Evolutionary conservation across 495 filamentous ascomycete species (phyloP), one percentile per base, ranked within the genome.

Genomic region (Diplogelasinospora grovesii): DNA sequence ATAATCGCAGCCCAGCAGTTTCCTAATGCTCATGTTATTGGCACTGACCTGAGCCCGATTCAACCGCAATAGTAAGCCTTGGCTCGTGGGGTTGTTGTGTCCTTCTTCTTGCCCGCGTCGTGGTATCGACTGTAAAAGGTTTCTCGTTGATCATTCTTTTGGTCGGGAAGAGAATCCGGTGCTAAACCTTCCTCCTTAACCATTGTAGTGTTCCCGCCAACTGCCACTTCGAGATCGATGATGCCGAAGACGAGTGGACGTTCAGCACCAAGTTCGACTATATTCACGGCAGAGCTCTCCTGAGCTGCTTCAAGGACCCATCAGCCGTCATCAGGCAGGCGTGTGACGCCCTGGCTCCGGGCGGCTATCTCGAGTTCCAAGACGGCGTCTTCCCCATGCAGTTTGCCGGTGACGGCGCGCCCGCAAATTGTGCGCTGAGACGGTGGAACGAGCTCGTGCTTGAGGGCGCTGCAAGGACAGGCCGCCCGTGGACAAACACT

Each of bases 221-320:
- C 44, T 57, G 56, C 29, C 46, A 46, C 7, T 72, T 73, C 49
- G 43, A 66, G 32, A 54, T 72, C 35, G 60, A 68, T 41, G 68
- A 75, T 41, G 64, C 63, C 1, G 70, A 75, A 53, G 64, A 72
- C 38, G 44, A 59, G 4, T 75, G 71, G 71, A 35, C 59, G 10
- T 72, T 59, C 46, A 29, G 39, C 14, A 36, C 16, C 24, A 46
- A 41, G 10, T 73, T 73, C 50, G 68, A 73, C 52, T 68, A 63
- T 52, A 64, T 75, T 36, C 70, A 73, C 41, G 56, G 55, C 15
- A 60, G 71, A 8, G 56, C 65, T 20, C 62, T 75, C 36, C 63
- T 73, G 25, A 50, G 55, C 6, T 61, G 71, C 49, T 68, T 66
- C 60, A 52, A 61, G 16, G 61, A 74, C 53, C 73, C 69, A 40